Evolutionary conservation across 1,284 basidiomycete species (phyloP), one percentile per base, ranked within the genome.

Genomic region (Afroboletus lepidellus): DNA sequence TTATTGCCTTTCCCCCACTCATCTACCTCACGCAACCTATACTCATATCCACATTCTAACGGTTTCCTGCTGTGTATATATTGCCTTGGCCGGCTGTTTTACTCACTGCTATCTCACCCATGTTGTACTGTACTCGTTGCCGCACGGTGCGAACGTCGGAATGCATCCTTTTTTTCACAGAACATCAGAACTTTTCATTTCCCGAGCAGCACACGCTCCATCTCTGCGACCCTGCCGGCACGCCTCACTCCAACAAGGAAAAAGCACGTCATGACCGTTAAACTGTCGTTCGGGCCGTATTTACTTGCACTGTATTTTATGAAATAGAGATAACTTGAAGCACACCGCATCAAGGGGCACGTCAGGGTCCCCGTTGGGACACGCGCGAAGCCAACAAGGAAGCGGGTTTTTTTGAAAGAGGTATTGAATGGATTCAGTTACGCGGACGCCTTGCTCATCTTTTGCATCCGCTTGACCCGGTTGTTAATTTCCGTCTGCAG

Each of bases 381-480:
- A 4, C 29, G 16, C n/a, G n/a, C 18, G 27, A n/a, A n/a, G 16
- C 37, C 5, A 7, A 27, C 24, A 24, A 27, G 38, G 41, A 7
- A 29, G 21, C 21, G 20, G n/a, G 15, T 32, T 30, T 43, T 11
- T 29, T 11, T 8, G n/a, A 8, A 24, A 43, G n/a, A 30, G 29
- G 15, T 13, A 30, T 13, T 13, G 9, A 29, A 20, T n/a, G n/a
- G n/a, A n/a, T n/a, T n/a, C n/a, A n/a, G 24, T 67, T 50, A 67
- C 50, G 48, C 46, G 15, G 63, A 55, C 16, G 54, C 41, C 21
- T 24, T 54, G 60, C 74, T 80, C 33, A 79, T 69, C 66, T 83
- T 86, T 67, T 87, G 80, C 69, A 87, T 75, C 51, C 79, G 78
- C 61, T 81, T 83, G 49, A 86, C 71, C 33, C 83, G 80, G 57